Percentiles rank a stretch among this genome's conserved stretches.
Conservation (phyloP, 352 stramenopile genomes). For the Plasmopara viticola region DNA sequence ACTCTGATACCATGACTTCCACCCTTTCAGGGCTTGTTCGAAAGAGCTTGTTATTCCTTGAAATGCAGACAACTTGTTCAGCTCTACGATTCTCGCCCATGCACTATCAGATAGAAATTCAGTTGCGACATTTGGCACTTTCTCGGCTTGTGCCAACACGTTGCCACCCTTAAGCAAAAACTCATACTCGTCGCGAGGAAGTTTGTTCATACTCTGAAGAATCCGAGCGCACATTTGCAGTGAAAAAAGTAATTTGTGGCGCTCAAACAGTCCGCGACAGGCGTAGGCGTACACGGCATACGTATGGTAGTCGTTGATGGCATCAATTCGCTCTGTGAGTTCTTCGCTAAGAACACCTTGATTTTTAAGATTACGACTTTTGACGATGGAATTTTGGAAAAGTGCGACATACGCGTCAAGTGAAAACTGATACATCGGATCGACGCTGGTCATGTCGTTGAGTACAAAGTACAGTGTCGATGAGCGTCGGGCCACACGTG, state of each 20-base stretch:
- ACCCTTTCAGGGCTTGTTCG: constrained; percentile 78
- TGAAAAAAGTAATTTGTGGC: constrained; percentile 94
- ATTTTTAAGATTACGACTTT: constrained; percentile 75
- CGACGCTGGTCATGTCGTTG: constrained; percentile 92
- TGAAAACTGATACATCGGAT: constrained; percentile 97
- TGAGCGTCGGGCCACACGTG: constrained; percentile 86
- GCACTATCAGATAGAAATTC: constrained; percentile 80
- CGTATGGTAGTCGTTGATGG: constrained; percentile 95
- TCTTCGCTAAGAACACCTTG: constrained; percentile 76
- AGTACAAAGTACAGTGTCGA: constrained; percentile 95
- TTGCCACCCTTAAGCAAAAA: constrained; percentile 91
- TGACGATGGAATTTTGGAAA: constrained; percentile 92
- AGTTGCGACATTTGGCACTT: constrained; percentile 73
- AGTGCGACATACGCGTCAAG: constrained; percentile 92
- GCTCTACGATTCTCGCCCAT: constrained; percentile 90
- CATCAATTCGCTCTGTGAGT: constrained; percentile 80
- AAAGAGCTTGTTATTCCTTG: constrained; percentile 87
- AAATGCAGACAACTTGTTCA: constrained; percentile 87
- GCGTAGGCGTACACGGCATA: constrained; percentile 94
- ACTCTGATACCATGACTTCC: constrained; percentile 83
- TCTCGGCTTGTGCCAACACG: constrained; percentile 52
- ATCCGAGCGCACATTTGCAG: constrained; percentile 92
- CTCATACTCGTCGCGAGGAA: constrained; percentile 91
- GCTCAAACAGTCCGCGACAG: constrained; percentile 93
- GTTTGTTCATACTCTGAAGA: constrained; percentile 86